Evolutionary conservation across 1,284 basidiomycete genomes (phyloP), one percentile per base, ranked within the genome.

Genomic region (Rhodotorula glutinis): DNA sequence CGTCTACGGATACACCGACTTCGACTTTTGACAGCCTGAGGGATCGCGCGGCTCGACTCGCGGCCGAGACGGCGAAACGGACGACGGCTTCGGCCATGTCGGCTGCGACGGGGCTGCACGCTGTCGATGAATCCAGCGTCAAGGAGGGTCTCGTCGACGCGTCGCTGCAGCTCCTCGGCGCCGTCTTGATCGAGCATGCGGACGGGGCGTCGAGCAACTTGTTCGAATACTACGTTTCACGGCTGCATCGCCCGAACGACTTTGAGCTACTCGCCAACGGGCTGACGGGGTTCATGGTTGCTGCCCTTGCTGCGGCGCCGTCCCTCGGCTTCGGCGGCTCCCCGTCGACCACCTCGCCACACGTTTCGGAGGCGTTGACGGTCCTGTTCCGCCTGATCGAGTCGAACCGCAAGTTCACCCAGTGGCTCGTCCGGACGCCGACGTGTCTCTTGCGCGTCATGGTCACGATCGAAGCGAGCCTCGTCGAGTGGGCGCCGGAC

Each of bases 331-430:
- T 29, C 1, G 19, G 14, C 29, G 29, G 29, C 5, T 5, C 16
- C 4, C 5, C 52, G 16, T 7, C 27, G 23, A 23, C 56, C 3
- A 11, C 49, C 17, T n/a, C 25, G 21, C 13, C 40, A 9, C 21
- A 40, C 46, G 59, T 53, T 10, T 41, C 43, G 25, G 74, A 75
- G 53, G 55, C 66, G 27, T 43, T 91, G 61, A 83, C 93, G 61
- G 83, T 96, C 61, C 84, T 94, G 62, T 95, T 92, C 92, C 90
- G 92, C 78, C 85, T 91, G 78, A 82, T 94, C 52, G 93, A 95
- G 3, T 1, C 14, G 40, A 71, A 73, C 53, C 33, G 38, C 9
- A 73, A 71, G 33, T 63, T 73, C 25, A 27, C 25, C 25, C 13
- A 21, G 8, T 57, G 46, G 44, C 33, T 65, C 30, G 43, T 51